Evolutionary conservation across 1,139 yeast genomes (phyloP), one percentile per base, ranked within the genome.

Genomic region (Debaryomyces subglobosus): DNA sequence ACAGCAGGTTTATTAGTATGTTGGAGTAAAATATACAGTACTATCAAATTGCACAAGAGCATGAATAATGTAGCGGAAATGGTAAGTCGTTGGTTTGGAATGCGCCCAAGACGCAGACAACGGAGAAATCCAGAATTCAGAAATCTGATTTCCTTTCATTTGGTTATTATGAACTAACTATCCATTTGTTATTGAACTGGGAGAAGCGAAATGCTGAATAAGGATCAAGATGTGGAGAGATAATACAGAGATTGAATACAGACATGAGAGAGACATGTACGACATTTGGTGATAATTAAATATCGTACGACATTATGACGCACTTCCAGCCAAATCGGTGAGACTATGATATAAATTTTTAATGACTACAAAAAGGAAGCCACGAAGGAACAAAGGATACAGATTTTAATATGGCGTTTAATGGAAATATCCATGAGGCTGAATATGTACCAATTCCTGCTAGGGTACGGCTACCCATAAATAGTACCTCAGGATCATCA

Each of bases 351-450:
- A 32, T 7, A 15, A 32, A 1, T 12, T 27, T 27, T 27, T 12
- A 5, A 27, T 16, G 35, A 32, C 20, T 15, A 32, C 35, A 12
- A 8, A 15, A 8, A 27, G 21, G 10, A 15, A 32, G 9, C 3
- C 35, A 32, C 7, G 16, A 21, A 32, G 12, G 18, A 15, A 6
- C 12, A 32, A 9, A 15, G n/a, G 12, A 4, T 32, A 15, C 6
- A 18, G 18, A 15, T 5, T 18, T 8, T 7, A 23, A 20, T 30
- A 40, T 40, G 43, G 23, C 43, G 21, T 30, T 40, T n/a, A 18
- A 40, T 29, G 36, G 43, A 6, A 58, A 54, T 34, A 63, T 64
- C n/a, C 74, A 71, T 47, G 74, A 70, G 50, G 72, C 72, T 5
- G 74, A 69, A 47, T 67, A 60, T 46, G 61, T 61, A 3, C 62